Evolutionary conservation across 768 basidiomycete genomes (phyloP).

Genomic region (Tylopilus cervinicoccineus): DNA sequence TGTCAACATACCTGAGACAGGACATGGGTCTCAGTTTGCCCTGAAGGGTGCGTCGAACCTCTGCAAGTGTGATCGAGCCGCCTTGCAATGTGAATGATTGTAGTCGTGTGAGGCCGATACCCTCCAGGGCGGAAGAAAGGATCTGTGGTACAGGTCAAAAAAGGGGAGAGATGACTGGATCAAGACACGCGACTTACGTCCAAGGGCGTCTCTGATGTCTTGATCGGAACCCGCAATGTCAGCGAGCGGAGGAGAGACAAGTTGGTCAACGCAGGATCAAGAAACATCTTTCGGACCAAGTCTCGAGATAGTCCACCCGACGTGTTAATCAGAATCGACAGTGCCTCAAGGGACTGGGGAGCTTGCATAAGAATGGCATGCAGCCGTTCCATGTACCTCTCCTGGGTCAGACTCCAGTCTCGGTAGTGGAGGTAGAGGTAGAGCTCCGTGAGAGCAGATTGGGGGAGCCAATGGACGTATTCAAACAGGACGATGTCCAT

Average conservation of each 20-base stretch:
- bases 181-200: no score
- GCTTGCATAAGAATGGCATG: neutral
- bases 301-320: neutral
- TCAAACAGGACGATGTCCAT: neutral
- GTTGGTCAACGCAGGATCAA: no score
- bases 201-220: no score
- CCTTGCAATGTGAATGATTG: conserved; percentile 1
- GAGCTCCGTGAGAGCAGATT: conserved; percentile 6
- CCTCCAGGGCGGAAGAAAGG: neutral
- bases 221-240: no score
- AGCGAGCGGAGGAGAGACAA: no score
- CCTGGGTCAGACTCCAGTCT: no score
- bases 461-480: neutral
- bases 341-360: conserved; percentile 1
- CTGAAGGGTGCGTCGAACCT: neutral
- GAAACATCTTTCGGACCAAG: neutral
- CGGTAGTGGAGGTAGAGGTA: no score
- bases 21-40: neutral
- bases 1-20: neutral
- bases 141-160: neutral
- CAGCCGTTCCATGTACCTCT: neutral
- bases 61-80: neutral
- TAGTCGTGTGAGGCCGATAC: neutral
- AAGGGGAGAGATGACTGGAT: no score
- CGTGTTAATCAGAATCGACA: neutral